Evolutionary conservation across 2,329 filamentous ascomycete genomes (phyloP).

Genomic region (Apiospora marii): DNA sequence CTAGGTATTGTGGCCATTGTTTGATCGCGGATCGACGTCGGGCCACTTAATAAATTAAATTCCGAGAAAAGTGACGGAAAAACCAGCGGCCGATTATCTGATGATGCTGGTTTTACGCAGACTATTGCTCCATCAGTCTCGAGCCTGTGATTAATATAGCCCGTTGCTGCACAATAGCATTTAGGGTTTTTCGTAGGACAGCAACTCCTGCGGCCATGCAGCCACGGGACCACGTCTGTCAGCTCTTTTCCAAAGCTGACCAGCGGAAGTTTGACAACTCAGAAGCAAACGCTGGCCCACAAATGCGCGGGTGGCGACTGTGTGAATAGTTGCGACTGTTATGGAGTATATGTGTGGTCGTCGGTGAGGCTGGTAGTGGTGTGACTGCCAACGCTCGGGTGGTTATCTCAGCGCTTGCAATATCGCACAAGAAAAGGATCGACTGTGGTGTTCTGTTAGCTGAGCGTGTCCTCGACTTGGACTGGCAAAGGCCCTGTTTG

Average conservation of each 20-base stretch:
- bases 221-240: background rate
- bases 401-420: conserved; percentile 4
- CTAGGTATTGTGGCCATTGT: conserved; percentile 70
- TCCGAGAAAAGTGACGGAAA: background rate
- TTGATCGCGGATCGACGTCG: background rate
- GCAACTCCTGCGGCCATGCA: background rate
- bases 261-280: background rate
- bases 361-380: conserved; percentile 3
- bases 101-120: conserved; percentile 2
- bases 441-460: conserved; percentile 7
- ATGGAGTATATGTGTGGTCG: conserved; percentile 10
- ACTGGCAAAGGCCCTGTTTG: conserved; percentile 16
- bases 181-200: background rate
- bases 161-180: conserved; percentile 8
- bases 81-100: background rate
- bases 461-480: background rate
- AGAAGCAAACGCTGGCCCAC: background rate
- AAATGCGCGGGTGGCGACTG: background rate
- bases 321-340: background rate
- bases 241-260: conserved; percentile 8
- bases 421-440: background rate
- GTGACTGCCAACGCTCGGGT: conserved; percentile 5
- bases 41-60: background rate
- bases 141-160: conserved; percentile 4
- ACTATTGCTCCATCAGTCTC: conserved; percentile 2